Evolutionary conservation across 257 asterid genomes (phyloP), one percentile per base, ranked within the genome.

Genomic region (Forsythia viridissima): DNA sequence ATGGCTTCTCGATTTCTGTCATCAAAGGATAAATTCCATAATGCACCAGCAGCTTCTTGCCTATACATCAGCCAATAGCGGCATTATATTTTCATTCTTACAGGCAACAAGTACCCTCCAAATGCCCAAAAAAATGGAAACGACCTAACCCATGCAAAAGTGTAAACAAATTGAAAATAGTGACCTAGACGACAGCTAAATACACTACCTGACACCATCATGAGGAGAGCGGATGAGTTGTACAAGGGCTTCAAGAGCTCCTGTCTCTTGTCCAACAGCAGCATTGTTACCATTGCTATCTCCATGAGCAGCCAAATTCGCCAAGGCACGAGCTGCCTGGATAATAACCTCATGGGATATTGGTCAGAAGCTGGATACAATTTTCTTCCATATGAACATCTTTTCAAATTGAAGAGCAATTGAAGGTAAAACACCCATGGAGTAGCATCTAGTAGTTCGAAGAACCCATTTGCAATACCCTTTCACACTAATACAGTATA

Each of bases 41-140:
- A 86, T 71, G 98, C 99, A 81, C 94, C 96, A 71, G 97, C 99
- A 78, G 97, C 97, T 88, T 96, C 98, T 92, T 93, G 96, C 96
- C 99, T 95, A 76, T 37, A 75, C 30, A 85, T 21, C 61, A 82
- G 37, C 71, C 83, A 73, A 46, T 70, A 70, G 38, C n/a, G 42
- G 11, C 21, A 57, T 59, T 41, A 52, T 21, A 52, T 61, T 71
- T 43, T 7, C 37, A 68, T 42, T 66, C 65, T 79, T 80, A 55
- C 38, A 51, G 71, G 46, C 80, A 12, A 78, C 51, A 38, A 68
- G 7, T 42, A 76, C 48, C 13, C 20, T 74, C 21, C 44, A 52
- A 51, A 12, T n/a, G 16, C 16, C 18, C 18, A 74, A 11, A 40
- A 61, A 68, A 70, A 7, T 39, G 40, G 12, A 61, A 70, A 12